A percentile compares a stretch with the other conserved stretches of the same genome.
These are phyloP conservation scores for Letharia columbiana DNA, from an alignment of 495 filamentous ascomycete genomes.

Conservation along the genomic window DNA sequence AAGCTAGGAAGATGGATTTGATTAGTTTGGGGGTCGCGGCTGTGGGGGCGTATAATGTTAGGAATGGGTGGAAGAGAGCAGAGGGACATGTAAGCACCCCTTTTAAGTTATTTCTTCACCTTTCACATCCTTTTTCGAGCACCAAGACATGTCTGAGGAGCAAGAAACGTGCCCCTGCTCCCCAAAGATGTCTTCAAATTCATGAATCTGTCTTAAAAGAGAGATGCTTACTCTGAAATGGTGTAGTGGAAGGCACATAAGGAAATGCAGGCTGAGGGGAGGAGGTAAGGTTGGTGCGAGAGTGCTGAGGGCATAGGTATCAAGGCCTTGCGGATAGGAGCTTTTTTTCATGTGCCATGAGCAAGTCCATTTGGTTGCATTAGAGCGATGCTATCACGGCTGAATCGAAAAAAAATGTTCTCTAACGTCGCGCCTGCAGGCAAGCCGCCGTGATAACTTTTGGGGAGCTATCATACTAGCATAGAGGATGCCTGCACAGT, in stretches of 20 bases:
- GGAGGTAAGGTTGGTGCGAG: not conserved
- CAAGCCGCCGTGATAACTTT: not conserved
- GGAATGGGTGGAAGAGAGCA: slow-evolving; percentile 22
- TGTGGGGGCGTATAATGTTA: slow-evolving; percentile 20
- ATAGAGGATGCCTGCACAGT: not conserved
- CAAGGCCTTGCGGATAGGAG: not conserved
- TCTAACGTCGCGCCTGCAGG: not conserved
- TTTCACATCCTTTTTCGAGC: not conserved
- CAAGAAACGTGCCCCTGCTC: not conserved
- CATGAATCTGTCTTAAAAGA: not conserved
- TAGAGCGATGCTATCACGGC: not conserved
- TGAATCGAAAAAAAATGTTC: not conserved
- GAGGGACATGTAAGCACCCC: slow-evolving; percentile 2
- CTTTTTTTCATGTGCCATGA: not conserved
- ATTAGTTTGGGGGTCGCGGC: slow-evolving; percentile 21
- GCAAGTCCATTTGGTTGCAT: not conserved
- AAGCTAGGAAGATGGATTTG: slow-evolving; percentile 19
- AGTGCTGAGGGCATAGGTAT: not conserved
- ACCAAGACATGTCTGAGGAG: not conserved
- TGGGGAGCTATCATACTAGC: not conserved
- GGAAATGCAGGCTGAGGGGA: not conserved
- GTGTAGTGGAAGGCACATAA: slow-evolving; percentile 3
- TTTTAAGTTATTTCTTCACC: not conserved
- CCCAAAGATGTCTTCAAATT: not conserved
- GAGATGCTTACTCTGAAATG: not conserved